Evolutionary conservation across 345 rosid species (phyloP).

Genomic region (Draba incana): DNA sequence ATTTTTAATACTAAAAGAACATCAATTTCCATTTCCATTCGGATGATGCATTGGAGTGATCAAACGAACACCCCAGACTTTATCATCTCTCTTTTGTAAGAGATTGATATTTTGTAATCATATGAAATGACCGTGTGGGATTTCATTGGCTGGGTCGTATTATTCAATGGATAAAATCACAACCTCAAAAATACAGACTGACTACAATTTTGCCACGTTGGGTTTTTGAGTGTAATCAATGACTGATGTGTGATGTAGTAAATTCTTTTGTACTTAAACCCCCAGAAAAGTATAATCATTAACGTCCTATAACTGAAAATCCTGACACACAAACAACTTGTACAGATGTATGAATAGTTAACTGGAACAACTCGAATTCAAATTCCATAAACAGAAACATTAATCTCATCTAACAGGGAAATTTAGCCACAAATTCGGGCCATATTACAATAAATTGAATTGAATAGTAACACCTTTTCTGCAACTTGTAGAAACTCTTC

Average conservation of each 20-base stretch:
- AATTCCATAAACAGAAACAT: not conserved
- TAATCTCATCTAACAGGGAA: not conserved
- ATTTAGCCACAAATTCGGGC: conserved; percentile 1
- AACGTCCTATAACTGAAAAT: conserved; percentile 10
- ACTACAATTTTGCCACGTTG: conserved; percentile 2
- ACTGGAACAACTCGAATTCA: not conserved
- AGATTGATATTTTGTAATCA: conserved; percentile 12
- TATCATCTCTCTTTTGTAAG: not conserved
- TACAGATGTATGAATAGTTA: conserved; percentile 15
- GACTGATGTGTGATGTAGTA: conserved; percentile 29
- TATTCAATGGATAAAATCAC: conserved; percentile 15
- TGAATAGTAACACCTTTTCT: not conserved
- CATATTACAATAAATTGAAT: conserved; percentile 14
- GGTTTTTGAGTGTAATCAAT: conserved; percentile 15
- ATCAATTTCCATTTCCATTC: no score
- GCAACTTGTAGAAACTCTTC: conserved; percentile 19
- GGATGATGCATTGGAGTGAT: no score
- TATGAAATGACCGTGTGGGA: conserved; percentile 15
- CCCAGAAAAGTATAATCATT: not conserved
- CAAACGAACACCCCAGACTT: no score
- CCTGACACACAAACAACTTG: conserved; percentile 7
- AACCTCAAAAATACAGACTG: conserved; percentile 15
- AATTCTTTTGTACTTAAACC: conserved; percentile 4
- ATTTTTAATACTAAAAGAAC: no score
- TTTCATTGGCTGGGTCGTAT: conserved; percentile 23